Evolutionary conservation across 306 rosid species (phyloP).

Genomic region (Acacia confusa): DNA sequence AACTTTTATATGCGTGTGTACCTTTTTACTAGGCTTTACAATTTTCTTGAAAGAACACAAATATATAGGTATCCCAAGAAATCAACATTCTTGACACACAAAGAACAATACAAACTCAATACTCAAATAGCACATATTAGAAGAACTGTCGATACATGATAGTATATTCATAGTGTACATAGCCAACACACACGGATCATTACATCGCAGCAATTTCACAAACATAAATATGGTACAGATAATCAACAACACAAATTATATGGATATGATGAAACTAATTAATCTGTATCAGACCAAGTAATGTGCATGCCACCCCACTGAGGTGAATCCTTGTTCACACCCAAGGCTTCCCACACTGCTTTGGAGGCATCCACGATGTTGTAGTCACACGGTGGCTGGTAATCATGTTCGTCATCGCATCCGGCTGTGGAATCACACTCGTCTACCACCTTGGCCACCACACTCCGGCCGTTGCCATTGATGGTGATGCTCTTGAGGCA

Average conservation of each 20-base stretch:
- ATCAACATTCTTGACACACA: too few relatives aligned
- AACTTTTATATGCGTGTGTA: too few relatives aligned
- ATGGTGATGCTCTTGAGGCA: conserved; percentile 37
- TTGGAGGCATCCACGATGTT: conserved; percentile 27
- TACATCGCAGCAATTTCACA: not conserved
- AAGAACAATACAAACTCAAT: too few relatives aligned
- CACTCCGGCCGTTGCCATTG: conserved; percentile 30
- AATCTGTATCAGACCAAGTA: not conserved
- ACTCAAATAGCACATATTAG: too few relatives aligned
- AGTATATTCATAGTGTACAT: not conserved
- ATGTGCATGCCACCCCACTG: conserved; percentile 18
- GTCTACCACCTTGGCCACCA: conserved; percentile 45
- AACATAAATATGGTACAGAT: not conserved
- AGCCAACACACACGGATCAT: not conserved
- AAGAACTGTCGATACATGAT: not conserved
- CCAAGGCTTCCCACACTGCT: conserved; percentile 30
- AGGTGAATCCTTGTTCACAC: not conserved
- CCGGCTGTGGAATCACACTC: conserved; percentile 47
- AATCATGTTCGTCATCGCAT: conserved; percentile 39
- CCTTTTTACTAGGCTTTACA: too few relatives aligned
- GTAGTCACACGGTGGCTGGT: conserved; percentile 8
- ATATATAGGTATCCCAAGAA: too few relatives aligned
- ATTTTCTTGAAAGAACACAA: too few relatives aligned
- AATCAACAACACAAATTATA: not conserved
- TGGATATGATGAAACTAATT: not conserved